A percentile compares a stretch with the other conserved stretches of the same genome.
Conservation (phyloP, 495 filamentous ascomycete species). For the Hyaloscypha variabilis region DNA sequence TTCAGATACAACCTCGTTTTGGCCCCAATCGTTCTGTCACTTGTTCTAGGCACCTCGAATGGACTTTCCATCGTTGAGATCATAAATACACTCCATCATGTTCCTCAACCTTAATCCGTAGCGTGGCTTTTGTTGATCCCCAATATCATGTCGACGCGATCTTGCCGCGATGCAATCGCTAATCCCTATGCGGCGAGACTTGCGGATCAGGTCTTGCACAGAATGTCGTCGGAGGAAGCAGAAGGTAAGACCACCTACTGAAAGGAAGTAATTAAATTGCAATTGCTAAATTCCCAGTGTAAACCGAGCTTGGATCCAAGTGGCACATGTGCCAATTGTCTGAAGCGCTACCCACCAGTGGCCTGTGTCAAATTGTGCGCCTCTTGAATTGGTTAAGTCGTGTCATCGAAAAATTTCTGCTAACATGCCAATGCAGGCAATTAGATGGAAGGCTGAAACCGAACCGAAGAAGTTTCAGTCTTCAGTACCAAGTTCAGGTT, state of each 20-base stretch:
- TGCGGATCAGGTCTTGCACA: neutral
- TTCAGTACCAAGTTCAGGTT: neutral
- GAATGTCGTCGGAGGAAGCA: conserved; percentile 3
- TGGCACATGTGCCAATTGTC: neutral
- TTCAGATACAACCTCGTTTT: neutral
- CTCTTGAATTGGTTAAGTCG: neutral
- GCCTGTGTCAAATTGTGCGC: neutral
- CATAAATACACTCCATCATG: neutral
- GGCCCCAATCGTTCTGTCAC: neutral
- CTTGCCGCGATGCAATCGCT: neutral
- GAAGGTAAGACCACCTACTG: neutral
- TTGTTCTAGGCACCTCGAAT: neutral
- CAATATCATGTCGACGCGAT: neutral
- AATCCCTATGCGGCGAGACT: neutral
- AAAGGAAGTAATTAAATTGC: neutral
- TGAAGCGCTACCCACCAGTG: conserved; percentile 5
- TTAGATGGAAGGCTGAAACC: neutral
- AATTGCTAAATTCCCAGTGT: no score
- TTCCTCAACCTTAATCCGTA: neutral
- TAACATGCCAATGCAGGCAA: neutral
- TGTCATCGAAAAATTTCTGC: neutral
- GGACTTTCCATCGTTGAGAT: neutral
- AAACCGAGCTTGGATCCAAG: neutral
- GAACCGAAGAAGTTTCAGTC: neutral
- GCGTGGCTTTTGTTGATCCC: neutral